Evolutionary conservation across 768 basidiomycete species (phyloP).

Genomic region (Tephrocybe sp.): DNA sequence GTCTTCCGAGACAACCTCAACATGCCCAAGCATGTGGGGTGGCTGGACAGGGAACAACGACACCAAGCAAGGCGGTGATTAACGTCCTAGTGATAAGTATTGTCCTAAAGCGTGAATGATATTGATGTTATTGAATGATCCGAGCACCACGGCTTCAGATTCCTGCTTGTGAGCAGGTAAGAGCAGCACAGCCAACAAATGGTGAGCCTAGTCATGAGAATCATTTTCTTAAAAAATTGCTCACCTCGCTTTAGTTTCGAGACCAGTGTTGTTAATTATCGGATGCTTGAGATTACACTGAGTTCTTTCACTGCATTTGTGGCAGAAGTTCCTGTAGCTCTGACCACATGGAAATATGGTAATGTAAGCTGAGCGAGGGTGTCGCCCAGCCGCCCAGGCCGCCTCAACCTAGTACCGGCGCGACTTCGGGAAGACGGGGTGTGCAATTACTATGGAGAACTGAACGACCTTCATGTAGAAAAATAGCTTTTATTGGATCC

Average conservation of each 20-base stretch:
- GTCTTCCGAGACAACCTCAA: too few relatives aligned
- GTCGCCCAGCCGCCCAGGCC: conserved; percentile 16
- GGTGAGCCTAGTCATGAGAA: too few relatives aligned
- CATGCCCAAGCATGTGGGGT: too few relatives aligned
- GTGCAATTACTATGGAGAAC: conserved; percentile 65
- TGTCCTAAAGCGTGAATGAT: too few relatives aligned
- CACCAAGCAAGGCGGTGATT: too few relatives aligned
- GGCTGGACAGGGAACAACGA: too few relatives aligned
- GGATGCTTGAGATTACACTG: conserved; percentile 8
- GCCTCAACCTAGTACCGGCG: conserved; percentile 6
- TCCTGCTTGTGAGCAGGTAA: neutral
- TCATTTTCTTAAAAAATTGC: too few relatives aligned
- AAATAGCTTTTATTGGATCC: conserved; percentile 81
- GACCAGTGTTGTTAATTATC: neutral
- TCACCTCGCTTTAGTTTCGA: too few relatives aligned
- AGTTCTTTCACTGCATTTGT: conserved; percentile 7
- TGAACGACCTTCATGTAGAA: conserved; percentile 78
- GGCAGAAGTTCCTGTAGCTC: conserved; percentile 4
- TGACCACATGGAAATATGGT: conserved; percentile 18
- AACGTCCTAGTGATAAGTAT: too few relatives aligned
- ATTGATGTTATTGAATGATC: too few relatives aligned
- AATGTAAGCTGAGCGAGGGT: conserved; percentile 11
- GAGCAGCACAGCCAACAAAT: too few relatives aligned
- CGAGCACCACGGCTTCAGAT: neutral
- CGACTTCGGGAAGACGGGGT: conserved; percentile 66